Percentiles rank a stretch among this genome's conserved stretches.
Conservation (phyloP, 1,284 basidiomycete species). For the Psilocybe mexicana region DNA sequence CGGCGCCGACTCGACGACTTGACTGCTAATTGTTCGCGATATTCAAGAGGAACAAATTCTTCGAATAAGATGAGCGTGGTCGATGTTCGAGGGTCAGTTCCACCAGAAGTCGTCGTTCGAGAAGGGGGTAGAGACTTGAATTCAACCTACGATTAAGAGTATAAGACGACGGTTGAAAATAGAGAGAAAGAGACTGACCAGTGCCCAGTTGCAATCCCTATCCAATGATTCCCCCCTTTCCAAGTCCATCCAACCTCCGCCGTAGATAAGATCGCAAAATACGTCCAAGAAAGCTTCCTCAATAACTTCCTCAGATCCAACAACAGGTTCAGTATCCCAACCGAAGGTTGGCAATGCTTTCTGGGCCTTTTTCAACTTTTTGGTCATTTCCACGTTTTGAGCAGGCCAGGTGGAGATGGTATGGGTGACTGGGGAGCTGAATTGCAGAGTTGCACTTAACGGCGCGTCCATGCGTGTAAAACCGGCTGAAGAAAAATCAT, state of each 20-base stretch:
- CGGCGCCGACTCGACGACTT: constrained; percentile 43
- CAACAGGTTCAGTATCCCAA: constrained; percentile 82
- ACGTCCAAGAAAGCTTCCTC: constrained; percentile 88
- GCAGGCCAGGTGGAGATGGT: constrained; percentile 72
- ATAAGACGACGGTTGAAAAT: neutral
- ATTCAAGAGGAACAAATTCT: constrained; percentile 86
- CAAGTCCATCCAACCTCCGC: constrained; percentile 77
- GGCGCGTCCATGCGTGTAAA: constrained; percentile 77
- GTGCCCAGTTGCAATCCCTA: constrained; percentile 87
- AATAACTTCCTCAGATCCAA: constrained; percentile 71
- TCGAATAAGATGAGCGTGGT: constrained; percentile 78
- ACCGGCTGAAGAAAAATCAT: constrained; percentile 79
- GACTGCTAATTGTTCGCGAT: constrained; percentile 71
- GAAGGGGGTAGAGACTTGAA: constrained; percentile 68
- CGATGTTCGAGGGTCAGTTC: constrained; percentile 40
- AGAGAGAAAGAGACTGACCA: constrained; percentile 54
- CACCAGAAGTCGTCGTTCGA: constrained; percentile 33
- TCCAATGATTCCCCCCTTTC: constrained; percentile 75
- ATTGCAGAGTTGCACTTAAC: constrained; percentile 78
- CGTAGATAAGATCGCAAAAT: constrained; percentile 83
- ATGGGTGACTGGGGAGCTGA: constrained; percentile 67
- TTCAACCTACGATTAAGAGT: constrained; percentile 59
- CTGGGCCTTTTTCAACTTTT: constrained; percentile 81
- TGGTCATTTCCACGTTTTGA: constrained; percentile 69
- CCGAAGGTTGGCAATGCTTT: constrained; percentile 78